Base-by-base conservation (phyloP, 768 basidiomycete genomes). In the Suillus discolor region DNA sequence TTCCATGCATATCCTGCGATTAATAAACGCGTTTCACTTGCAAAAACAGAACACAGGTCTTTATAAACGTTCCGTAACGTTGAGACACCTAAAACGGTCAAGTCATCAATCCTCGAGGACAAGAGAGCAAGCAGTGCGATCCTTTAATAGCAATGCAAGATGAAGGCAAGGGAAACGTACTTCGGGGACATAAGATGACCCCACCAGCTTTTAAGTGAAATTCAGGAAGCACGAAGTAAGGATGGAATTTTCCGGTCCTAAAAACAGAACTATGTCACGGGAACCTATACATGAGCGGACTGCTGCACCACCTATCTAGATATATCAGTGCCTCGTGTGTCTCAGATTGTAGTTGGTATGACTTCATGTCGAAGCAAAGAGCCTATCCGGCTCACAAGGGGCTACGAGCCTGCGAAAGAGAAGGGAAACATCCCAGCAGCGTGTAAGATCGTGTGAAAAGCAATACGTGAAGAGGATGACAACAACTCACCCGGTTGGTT, bases 341-440 rank as follows among this genome's bases (percentile, higher is more conserved):
- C 36, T 57, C 55, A 20, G 1, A 25, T 44, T 20, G 41, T 62
- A 44, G 25, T 3, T n/a, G 18, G 16, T 39, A 67, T 61, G 64
- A 61, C 63, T 65, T 65, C 64, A 60, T 67, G 20, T 39, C 47
- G 64, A 67, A 64, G 62, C 28, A 62, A 23, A 20, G 31, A 51
- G 31, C 15, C 39, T n/a, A 39, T 3, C 15, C 20, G 25, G 36
- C 23, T 62, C 42, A 20, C 45, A 34, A 62, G 34, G 31, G 31
- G 31, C 31, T 31, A 0, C 31, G 31, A 20, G 11, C 59, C 23
- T 63, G 34, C 45, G 62, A 49, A 39, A 62, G 54, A 61, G 28
- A 15, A 39, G 34, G 34, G 6, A 34, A 36, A 34, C 20, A 55
- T 36, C 31, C 34, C 20, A 12, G 20, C 34, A n/a, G 34, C 54